phyloP scores from a whole-genome alignment of 148 eudicot species.

The Simmondsia chinensis region DNA sequence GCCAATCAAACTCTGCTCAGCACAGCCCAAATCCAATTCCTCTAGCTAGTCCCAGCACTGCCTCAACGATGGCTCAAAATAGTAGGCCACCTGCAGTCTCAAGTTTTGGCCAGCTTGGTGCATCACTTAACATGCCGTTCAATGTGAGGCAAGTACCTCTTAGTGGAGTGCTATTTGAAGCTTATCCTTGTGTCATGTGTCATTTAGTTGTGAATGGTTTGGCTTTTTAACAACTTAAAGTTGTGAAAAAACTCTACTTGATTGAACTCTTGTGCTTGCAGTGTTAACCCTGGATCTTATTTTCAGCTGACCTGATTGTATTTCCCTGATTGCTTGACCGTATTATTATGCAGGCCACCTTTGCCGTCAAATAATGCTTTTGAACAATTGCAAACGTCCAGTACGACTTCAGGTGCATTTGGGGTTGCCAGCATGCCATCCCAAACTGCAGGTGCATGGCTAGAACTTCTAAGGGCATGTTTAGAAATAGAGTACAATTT shows the following conservation, averaged over 20 bases:
- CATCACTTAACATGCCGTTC: constrained; percentile 33
- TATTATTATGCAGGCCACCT: constrained; percentile 35
- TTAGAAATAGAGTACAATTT: too few relatives aligned
- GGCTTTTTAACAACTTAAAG: too few relatives aligned
- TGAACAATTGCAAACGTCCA: constrained; percentile 41
- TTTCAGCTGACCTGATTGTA: constrained; percentile 1
- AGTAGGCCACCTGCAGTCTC: constrained; percentile 34
- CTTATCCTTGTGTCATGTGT: too few relatives aligned
- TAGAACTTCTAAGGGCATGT: constrained; percentile 2
- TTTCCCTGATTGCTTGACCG: constrained; percentile 11
- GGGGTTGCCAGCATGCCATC: constrained; percentile 24
- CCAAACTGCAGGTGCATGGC: constrained; percentile 36
- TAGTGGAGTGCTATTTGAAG: too few relatives aligned
- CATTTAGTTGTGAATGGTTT: too few relatives aligned
- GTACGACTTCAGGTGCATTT: constrained; percentile 21
- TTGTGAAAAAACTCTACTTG: too few relatives aligned
- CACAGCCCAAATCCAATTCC: constrained; percentile 34
- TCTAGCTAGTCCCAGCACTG: constrained; percentile 20
- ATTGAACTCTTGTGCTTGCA: too few relatives aligned
- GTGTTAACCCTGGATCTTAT: too few relatives aligned
- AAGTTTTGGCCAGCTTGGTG: constrained; percentile 55
- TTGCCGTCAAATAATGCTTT: constrained; percentile 40
- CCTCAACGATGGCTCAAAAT: constrained; percentile 27
- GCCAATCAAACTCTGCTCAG: constrained; percentile 26
- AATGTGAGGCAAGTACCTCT: constrained; percentile 39